Evolutionary conservation across 306 rosid genomes (phyloP), one percentile per base, ranked within the genome.

Genomic region (Aeschynomene evenia): DNA sequence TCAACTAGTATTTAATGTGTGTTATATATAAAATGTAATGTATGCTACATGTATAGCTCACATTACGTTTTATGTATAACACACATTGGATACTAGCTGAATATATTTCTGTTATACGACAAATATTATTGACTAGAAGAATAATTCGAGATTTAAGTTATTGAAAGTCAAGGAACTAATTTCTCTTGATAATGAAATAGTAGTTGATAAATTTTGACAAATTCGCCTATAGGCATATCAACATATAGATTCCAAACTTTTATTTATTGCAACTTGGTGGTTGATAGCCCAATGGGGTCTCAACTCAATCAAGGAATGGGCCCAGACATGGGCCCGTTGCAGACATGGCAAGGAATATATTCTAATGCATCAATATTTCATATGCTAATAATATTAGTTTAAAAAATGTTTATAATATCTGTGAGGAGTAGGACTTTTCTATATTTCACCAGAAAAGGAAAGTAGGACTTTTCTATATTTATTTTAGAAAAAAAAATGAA

Each of bases 111-210:
- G n/a, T n/a, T n/a, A n/a, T n/a, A n/a, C n/a, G n/a, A n/a, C n/a
- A n/a, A n/a, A n/a, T n/a, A n/a, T n/a, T n/a, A n/a, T n/a, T n/a
- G n/a, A n/a, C n/a, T n/a, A n/a, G n/a, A 16, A 19, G 34, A 13
- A 71, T 33, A 45, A 12, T 18, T 16, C 4, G 21, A 13, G 20
- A 66, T 66, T 3, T 28, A 66, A 3, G 20, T 66, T 18, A 4
- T 11, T 73, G 43, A 5, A 62, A 73, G 70, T 62, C 54, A 62
- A 72, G 33, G 3, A 46, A 46, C 4, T 59, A 24, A 4, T 67
- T 37, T 59, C 3, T 52, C 22, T 42, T 16, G 9, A 54, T n/a
- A 12, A 55, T 26, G 24, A 69, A 39, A 70, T 40, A 24, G 46
- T 40, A 24, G 46, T 4, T 28, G 39, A 21, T 33, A n/a, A 46